Conservation (phyloP, 2,329 filamentous ascomycete species). For the Madurella fahalii region DNA sequence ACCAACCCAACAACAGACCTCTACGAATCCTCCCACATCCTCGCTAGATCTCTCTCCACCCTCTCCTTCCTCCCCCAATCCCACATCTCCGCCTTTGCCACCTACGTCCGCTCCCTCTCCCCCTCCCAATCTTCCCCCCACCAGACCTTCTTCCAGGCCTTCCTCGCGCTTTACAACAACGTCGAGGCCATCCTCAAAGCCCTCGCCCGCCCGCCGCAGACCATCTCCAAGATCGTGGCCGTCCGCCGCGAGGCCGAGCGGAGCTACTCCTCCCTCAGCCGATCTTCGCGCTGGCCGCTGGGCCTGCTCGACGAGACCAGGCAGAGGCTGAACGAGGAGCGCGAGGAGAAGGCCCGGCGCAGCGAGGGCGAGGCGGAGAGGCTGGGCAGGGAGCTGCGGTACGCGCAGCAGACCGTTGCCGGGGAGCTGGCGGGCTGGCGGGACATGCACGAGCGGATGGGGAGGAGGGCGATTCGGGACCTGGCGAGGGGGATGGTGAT, state of each 20-base stretch:
- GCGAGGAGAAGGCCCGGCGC: slow-evolving; percentile 71
- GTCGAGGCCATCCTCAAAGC: slow-evolving; percentile 76
- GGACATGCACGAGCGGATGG: slow-evolving; percentile 76
- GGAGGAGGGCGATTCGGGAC: slow-evolving; percentile 67
- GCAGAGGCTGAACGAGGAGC: slow-evolving; percentile 75
- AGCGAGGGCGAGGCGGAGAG: slow-evolving; percentile 66
- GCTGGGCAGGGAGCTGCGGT: slow-evolving; percentile 77
- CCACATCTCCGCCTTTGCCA: slow-evolving; percentile 67
- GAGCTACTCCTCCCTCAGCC: slow-evolving; percentile 67
- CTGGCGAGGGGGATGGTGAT: slow-evolving; percentile 77
- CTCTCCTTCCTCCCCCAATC: slow-evolving; percentile 63
- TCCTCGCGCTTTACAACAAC: slow-evolving; percentile 78
- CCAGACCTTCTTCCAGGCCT: slow-evolving; percentile 66
- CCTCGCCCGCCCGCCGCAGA: slow-evolving; percentile 70
- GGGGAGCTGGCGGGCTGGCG: slow-evolving; percentile 92
- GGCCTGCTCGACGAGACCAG: slow-evolving; percentile 83
- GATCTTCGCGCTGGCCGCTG: slow-evolving; percentile 75
- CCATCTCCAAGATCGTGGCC: slow-evolving; percentile 72
- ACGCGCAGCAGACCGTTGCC: slow-evolving; percentile 91
- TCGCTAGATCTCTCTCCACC: slow-evolving; percentile 49
- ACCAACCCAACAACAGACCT: slow-evolving; percentile 48
- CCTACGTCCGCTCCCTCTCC: slow-evolving; percentile 62
- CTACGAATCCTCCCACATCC: slow-evolving; percentile 58
- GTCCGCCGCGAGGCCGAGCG: slow-evolving; percentile 75
- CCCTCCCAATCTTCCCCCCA: slow-evolving; percentile 71